Conservation (phyloP, 2,329 filamentous ascomycete species). For the Colletotrichum lini region DNA sequence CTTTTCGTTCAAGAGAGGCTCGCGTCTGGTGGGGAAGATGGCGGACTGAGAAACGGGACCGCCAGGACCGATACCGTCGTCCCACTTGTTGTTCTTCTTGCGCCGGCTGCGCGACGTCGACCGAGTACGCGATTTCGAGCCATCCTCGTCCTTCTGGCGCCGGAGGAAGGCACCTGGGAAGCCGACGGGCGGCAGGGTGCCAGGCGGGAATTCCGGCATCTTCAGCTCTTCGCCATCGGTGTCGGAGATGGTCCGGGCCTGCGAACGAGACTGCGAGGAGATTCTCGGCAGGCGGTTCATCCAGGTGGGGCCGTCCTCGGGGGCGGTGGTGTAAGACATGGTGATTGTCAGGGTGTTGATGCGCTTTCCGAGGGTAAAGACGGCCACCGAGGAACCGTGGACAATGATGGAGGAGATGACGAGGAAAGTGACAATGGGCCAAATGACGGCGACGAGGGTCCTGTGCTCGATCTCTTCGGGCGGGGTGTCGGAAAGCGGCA, state of each 20-base stretch:
- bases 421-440: constrained; percentile 95
- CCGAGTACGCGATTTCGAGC: constrained; percentile 55
- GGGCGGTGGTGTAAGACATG: constrained; percentile 93
- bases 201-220: constrained; percentile 73
- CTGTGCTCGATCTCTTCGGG: constrained; percentile 69
- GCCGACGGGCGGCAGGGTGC: constrained; percentile 79
- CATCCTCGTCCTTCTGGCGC: constrained; percentile 84
- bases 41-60: constrained; percentile 93
- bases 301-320: constrained; percentile 91
- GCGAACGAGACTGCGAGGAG: constrained; percentile 79
- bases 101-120: constrained; percentile 73
- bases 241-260: constrained; percentile 88
- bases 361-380: constrained; percentile 96
- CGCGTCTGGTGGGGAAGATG: constrained; percentile 77
- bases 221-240: constrained; percentile 78
- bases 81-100: constrained; percentile 76
- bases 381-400: constrained; percentile 97
- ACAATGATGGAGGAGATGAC: constrained; percentile 96
- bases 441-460: constrained; percentile 86
- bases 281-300: constrained; percentile 90
- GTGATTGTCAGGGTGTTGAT: constrained; percentile 97
- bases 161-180: constrained; percentile 84
- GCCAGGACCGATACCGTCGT: constrained; percentile 81
- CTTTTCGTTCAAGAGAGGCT: constrained; percentile 48
- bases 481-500: constrained; percentile 78